Evolutionary conservation across 192 early-diverging fungal species (phyloP), one percentile per base, ranked within the genome.

Genomic region (Backusella australiensis): DNA sequence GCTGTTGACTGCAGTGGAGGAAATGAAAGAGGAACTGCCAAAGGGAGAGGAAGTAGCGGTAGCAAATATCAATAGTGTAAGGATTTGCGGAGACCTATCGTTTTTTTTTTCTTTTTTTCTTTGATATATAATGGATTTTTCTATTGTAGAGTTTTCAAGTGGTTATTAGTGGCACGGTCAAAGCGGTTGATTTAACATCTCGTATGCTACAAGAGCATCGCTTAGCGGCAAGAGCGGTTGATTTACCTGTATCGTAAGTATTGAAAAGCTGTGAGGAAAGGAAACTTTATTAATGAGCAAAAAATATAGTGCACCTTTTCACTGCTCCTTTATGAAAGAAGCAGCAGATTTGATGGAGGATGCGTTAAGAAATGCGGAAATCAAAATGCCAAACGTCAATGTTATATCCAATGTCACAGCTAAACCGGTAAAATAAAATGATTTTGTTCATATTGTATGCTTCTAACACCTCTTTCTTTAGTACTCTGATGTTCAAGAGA

Each of bases 401-500:
- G 93, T 99, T 17, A 91, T 99, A 38, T 96, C 96, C 11, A 99
- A 99, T 79, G 95, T 96, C 29, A 96, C 95, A 5, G 96, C 92
- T 9, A 81, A 82, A 36, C 96, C 97, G 7, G 91, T 97, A 85
- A 80, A 78, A 80, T 17, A 1, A 59, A 39, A 42, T 49, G 6
- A 19, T 49, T 44, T 19, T 6, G 6, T 19, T 19, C 6, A 11
- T 39, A 11, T 39, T 11, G 38, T n/a, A n/a, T 19, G 19, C 17
- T 49, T 49, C 6, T 49, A 49, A 49, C 53, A 21, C 1, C 1
- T 12, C 1, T 3, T 9, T 59, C 0, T 59, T 53, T 69, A 83
- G 78, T 77, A 74, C 59, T 49, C 41, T 3, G 67, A 44, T 39
- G 87, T 85, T 0, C 78, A 78, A 15, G 89, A 93, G 11, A 93